Evolutionary conservation across 1,139 yeast genomes (phyloP).

Genomic region (Magnusiomyces fungicola): DNA sequence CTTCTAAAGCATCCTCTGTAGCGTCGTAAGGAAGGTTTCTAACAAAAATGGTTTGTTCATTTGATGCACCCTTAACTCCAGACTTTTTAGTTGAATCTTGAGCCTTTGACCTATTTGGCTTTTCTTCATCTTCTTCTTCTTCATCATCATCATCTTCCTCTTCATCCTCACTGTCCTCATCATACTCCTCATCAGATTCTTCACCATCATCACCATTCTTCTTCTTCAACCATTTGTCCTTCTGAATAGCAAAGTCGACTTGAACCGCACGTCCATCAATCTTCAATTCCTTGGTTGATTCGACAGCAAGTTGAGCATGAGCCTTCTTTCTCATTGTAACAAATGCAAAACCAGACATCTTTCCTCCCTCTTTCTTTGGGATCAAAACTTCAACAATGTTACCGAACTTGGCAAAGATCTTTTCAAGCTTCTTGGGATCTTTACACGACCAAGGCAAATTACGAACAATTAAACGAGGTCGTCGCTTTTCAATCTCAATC

Average conservation of each 20-base stretch:
- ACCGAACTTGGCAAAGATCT: slow-evolving; percentile 70
- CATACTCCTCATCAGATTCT: slow-evolving; percentile 34
- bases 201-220: slow-evolving; percentile 37
- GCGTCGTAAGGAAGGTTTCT: slow-evolving; percentile 95
- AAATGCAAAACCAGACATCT: slow-evolving; percentile 92
- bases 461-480: slow-evolving; percentile 79
- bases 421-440: slow-evolving; percentile 62
- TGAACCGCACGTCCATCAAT: slow-evolving; percentile 90
- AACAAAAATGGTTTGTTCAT: slow-evolving; percentile 50
- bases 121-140: slow-evolving; percentile 25
- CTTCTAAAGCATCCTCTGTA: slow-evolving; percentile 64
- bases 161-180: slow-evolving; percentile 28
- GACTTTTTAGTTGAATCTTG: slow-evolving; percentile 23
- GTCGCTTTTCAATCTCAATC: slow-evolving; percentile 45
- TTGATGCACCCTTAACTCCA: slow-evolving; percentile 25
- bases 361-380: slow-evolving; percentile 82
- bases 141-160: slow-evolving; percentile 26
- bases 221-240: slow-evolving; percentile 63
- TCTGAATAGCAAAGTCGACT: slow-evolving; percentile 88
- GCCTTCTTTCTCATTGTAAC: slow-evolving; percentile 78
- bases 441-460: slow-evolving; percentile 96
- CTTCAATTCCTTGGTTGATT: slow-evolving; percentile 61
- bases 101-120: slow-evolving; percentile 17
- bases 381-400: slow-evolving; percentile 84
- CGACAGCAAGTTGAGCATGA: slow-evolving; percentile 77